A percentile compares a stretch with the other conserved stretches of the same genome.
Evolutionary conservation across 2,329 filamentous ascomycete species (phyloP).

Genomic region (Xylaria multiplex): DNA sequence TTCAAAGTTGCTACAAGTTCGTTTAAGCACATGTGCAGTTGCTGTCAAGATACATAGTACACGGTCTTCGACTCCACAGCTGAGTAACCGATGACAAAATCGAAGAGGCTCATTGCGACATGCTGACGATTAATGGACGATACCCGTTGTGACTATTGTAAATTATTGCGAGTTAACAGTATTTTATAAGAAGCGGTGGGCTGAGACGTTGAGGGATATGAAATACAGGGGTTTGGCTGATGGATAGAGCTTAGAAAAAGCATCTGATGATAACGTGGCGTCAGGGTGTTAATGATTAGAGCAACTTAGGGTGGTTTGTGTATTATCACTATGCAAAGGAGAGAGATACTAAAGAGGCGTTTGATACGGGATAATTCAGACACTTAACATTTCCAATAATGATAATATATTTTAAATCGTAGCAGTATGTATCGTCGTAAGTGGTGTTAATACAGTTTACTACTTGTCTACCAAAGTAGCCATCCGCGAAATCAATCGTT

Average conservation of each 20-base stretch:
- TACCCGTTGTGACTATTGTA: neutral
- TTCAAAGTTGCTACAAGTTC: neutral
- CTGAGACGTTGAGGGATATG: neutral
- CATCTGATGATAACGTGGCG: too few species aligned
- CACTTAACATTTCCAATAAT: neutral
- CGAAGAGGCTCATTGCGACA: neutral
- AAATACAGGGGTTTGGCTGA: too few species aligned
- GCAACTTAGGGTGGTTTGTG: too few species aligned
- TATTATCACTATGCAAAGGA: too few species aligned
- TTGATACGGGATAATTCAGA: neutral
- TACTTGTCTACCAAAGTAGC: neutral
- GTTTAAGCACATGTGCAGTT: neutral
- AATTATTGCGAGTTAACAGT: neutral
- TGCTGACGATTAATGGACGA: too few species aligned
- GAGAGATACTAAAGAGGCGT: too few species aligned
- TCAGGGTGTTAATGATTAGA: too few species aligned
- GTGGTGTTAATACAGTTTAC: neutral
- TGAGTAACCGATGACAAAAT: neutral
- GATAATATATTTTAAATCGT: neutral
- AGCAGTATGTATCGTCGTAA: neutral
- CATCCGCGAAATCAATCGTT: neutral
- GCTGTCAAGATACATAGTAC: slow-evolving; percentile 7
- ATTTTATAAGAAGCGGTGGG: neutral
- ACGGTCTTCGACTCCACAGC: neutral
- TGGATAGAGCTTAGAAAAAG: too few species aligned